Evolutionary conservation across 768 basidiomycete species (phyloP).

Genomic region (Dioszegia hungarica): DNA sequence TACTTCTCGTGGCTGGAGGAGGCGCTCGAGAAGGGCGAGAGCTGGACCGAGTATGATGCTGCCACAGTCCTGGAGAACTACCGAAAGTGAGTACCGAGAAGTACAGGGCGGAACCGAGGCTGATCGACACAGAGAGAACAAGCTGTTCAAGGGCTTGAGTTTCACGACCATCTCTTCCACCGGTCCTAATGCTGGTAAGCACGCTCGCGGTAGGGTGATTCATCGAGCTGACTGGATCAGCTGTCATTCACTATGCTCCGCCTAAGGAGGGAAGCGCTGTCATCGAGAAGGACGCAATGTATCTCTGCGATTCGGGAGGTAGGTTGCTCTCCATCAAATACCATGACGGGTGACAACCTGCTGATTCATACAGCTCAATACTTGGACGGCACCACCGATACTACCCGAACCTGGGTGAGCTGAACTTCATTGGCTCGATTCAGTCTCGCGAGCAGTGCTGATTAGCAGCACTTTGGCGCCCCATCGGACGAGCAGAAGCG

Average conservation of each 20-base stretch:
- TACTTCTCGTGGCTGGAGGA: slow-evolving; percentile 97
- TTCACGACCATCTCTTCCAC: slow-evolving; percentile 90
- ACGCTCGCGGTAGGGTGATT: not conserved
- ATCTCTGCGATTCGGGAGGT: slow-evolving; percentile 86
- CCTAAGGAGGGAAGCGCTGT: slow-evolving; percentile 66
- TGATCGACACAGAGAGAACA: slow-evolving; percentile 58
- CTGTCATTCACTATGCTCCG: slow-evolving; percentile 90
- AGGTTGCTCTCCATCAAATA: slow-evolving; percentile 4
- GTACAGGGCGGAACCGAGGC: not conserved
- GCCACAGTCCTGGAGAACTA: slow-evolving; percentile 73
- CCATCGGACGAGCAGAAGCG: slow-evolving; percentile 77
- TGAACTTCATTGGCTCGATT: not conserved
- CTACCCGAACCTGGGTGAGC: slow-evolving; percentile 77
- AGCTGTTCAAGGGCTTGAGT: slow-evolving; percentile 76
- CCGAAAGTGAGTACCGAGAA: slow-evolving; percentile 60
- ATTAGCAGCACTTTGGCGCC: slow-evolving; percentile 82
- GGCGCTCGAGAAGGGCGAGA: slow-evolving; percentile 60
- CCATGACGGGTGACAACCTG: not conserved
- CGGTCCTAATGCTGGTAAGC: slow-evolving; percentile 81
- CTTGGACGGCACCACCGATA: slow-evolving; percentile 72
- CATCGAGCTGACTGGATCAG: slow-evolving; percentile 48
- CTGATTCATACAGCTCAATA: slow-evolving; percentile 49
- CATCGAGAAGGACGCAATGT: slow-evolving; percentile 60
- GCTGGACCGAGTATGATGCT: slow-evolving; percentile 71
- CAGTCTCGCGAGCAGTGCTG: too few species aligned